phyloP scores from a whole-genome alignment of 129 eudicot genomes.

The Ambrosia artemisiifolia region DNA sequence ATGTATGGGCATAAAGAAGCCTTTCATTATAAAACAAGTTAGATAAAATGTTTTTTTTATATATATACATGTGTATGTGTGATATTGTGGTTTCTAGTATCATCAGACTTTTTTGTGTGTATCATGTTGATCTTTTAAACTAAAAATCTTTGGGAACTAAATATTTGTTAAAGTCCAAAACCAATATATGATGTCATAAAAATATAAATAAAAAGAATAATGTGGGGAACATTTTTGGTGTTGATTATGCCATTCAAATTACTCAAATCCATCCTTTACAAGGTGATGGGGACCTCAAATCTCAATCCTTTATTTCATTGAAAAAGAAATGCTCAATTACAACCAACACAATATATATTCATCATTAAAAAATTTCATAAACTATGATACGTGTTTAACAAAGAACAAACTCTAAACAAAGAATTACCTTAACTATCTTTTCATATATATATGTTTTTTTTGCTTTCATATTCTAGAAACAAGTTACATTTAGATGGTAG shows the following conservation, averaged over 20 bases:
- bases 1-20: slow-evolving; percentile 8
- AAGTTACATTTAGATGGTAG: too few species aligned
- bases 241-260: slow-evolving; percentile 10
- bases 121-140: neutral
- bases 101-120: neutral
- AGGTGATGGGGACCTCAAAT: slow-evolving; percentile 24
- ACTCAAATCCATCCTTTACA: slow-evolving; percentile 7
- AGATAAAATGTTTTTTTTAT: neutral
- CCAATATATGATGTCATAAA: neutral
- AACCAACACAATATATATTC: neutral
- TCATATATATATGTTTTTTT: too few species aligned
- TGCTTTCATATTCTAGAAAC: too few species aligned
- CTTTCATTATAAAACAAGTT: neutral
- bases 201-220: neutral
- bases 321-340: neutral
- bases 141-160: neutral
- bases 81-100: neutral
- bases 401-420: neutral
- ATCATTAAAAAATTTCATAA: neutral
- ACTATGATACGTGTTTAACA: too few species aligned
- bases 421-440: too few species aligned
- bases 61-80: too few species aligned
- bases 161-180: neutral
- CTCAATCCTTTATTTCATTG: slow-evolving; percentile 8
- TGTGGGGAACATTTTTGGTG: neutral